Base-by-base conservation (phyloP, 1,139 yeast genomes). In the Lizanozyma gosingica region DNA sequence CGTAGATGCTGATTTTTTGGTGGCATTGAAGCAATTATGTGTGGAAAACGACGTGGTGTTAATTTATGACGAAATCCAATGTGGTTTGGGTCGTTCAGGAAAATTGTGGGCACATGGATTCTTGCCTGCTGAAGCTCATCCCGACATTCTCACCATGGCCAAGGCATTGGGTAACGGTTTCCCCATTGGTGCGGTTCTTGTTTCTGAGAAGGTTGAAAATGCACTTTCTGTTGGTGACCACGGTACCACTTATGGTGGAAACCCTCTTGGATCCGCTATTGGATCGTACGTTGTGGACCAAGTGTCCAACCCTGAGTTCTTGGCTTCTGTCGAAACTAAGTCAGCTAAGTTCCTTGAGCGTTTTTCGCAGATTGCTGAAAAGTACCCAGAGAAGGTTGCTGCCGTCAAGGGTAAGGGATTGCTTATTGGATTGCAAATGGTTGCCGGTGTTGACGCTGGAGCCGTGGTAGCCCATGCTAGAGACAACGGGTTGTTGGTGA, bases 211-310 rank as follows among this genome's bases (percentile, higher is more conserved):
- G 44, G 84, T 92, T 29, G 94, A 87, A 56, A 60, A 67, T 14
- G 78, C 71, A 2, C 67, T 92, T 50, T 71, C 78, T 45, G 92
- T 86, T 15, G 98, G 98, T 41, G 98, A 92, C 57, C 98, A 92
- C 58, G 98, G 98, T 40, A 90, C 97, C 3, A 92, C 98, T 0
- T 92, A 84, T 57, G 98, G 98, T 47, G 98, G 98, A 40, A 92
- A 92, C 59, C 97, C 98, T 39, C 68, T 92, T 46, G 98, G 90
- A 2, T 72, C 94, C 35, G 78, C 90, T 46, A 76, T 92, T 41
- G 96, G 92, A 4, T 69, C 74, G 38, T 81, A 80, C 53, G 94
- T 90, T 15, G 65, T 92, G 32, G 79, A 73, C 39, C 75, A 78
- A 49, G 71, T 92, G 38, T 72, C 88, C 11, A 64, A 81, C 40